Evolutionary conservation across 257 asterid genomes (phyloP).

Genomic region (Gentiana straminea): DNA sequence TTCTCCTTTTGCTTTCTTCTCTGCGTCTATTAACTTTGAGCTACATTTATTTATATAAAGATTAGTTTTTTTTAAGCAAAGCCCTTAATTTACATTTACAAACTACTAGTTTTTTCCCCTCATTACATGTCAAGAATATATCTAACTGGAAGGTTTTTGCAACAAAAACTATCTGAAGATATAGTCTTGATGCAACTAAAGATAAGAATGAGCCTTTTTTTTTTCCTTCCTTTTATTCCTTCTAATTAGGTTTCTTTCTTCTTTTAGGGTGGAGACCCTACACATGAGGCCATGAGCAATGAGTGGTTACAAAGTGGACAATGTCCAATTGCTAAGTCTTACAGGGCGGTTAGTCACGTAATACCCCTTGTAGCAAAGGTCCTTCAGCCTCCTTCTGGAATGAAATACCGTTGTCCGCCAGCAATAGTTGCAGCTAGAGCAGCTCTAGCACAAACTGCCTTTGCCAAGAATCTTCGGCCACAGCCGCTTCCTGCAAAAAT

Average conservation of each 20-base stretch:
- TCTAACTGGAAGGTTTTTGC: too few species aligned
- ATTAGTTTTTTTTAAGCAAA: too few species aligned
- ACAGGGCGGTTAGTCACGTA: slow-evolving; percentile 54
- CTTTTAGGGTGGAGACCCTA: slow-evolving; percentile 45
- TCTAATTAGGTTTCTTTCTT: background rate
- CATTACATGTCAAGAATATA: too few species aligned
- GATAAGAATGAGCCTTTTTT: too few species aligned
- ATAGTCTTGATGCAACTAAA: too few species aligned
- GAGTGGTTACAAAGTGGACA: slow-evolving; percentile 69
- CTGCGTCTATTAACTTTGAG: background rate
- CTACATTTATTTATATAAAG: background rate
- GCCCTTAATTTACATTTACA: too few species aligned
- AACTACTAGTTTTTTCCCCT: too few species aligned
- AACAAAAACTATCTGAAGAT: too few species aligned
- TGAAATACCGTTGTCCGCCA: slow-evolving; percentile 65
- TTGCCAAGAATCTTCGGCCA: slow-evolving; percentile 64
- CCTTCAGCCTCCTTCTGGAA: slow-evolving; percentile 53
- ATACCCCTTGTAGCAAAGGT: slow-evolving; percentile 61
- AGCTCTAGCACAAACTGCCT: slow-evolving; percentile 65
- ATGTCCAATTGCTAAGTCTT: slow-evolving; percentile 79
- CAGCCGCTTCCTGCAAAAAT: slow-evolving; percentile 71
- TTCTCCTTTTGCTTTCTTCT: background rate
- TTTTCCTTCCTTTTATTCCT: too few species aligned
- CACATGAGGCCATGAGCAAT: slow-evolving; percentile 60
- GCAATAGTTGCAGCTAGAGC: slow-evolving; percentile 81